These are phyloP conservation scores for Vigna angularis DNA, from an alignment of 306 rosid genomes.

Conservation along the genomic window DNA sequence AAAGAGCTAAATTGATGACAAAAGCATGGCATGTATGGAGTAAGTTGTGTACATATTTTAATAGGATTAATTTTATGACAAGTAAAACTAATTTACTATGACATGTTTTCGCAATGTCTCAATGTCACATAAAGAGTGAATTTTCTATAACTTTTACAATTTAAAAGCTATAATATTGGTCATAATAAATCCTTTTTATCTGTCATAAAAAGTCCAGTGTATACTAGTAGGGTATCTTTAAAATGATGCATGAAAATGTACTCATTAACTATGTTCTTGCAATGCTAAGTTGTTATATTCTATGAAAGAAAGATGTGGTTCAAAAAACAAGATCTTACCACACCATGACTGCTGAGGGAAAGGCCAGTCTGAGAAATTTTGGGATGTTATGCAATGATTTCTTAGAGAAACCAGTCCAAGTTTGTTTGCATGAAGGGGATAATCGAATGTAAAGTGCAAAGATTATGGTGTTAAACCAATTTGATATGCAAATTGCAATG, in stretches of 20 bases:
- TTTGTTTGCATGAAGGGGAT: conserved; percentile 60
- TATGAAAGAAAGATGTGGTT: not conserved
- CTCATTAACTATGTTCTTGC: not conserved
- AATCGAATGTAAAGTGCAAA: conserved; percentile 58
- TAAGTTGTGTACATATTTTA: not conserved
- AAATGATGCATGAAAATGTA: not conserved
- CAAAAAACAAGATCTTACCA: conserved; percentile 40
- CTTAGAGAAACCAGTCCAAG: conserved; percentile 78
- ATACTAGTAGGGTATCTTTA: not conserved
- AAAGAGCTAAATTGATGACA: not conserved
- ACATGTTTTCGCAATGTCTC: too few relatives aligned
- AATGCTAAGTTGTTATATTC: not conserved
- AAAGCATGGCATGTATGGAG: not conserved
- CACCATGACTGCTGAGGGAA: conserved; percentile 73
- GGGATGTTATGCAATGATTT: conserved; percentile 58
- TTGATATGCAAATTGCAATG: conserved; percentile 61
- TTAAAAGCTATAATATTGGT: too few relatives aligned
- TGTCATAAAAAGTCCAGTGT: too few relatives aligned
- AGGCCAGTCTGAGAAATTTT: conserved; percentile 58
- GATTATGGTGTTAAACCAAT: conserved; percentile 60
- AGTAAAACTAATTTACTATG: too few relatives aligned
- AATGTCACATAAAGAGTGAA: too few relatives aligned
- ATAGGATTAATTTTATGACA: not conserved
- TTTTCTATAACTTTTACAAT: too few relatives aligned
- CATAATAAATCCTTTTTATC: too few relatives aligned